phyloP scores from a whole-genome alignment of 495 filamentous ascomycete genomes.

The Penicillium nucicola region DNA sequence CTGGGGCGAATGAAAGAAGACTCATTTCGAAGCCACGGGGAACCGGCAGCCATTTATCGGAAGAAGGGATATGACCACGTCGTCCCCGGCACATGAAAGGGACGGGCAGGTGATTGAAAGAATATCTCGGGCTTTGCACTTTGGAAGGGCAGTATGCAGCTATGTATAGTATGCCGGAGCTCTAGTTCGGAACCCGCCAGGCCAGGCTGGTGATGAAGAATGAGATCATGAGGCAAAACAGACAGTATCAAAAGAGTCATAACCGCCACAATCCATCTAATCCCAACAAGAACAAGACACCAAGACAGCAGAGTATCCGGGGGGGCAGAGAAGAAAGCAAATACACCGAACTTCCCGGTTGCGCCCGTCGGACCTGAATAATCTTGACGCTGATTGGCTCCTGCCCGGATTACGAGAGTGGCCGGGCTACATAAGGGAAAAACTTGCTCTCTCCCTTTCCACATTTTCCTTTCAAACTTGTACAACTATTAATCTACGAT shows the following conservation, averaged over 20 bases:
- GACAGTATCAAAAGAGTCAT: background rate
- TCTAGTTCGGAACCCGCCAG: background rate
- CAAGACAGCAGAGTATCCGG: background rate
- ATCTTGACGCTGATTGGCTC: slow-evolving; percentile 37
- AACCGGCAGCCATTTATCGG: slow-evolving; percentile 3
- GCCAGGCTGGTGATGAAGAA: slow-evolving; percentile 13
- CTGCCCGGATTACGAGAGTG: slow-evolving; percentile 35
- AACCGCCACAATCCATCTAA: background rate
- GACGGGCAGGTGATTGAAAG: background rate
- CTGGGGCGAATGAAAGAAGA: slow-evolving; percentile 17
- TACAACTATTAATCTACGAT: slow-evolving; percentile 33
- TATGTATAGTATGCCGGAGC: background rate
- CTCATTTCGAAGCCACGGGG: slow-evolving; percentile 25
- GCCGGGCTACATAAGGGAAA: slow-evolving; percentile 41
- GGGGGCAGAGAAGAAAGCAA: background rate
- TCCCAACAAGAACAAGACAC: background rate
- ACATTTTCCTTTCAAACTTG: slow-evolving; percentile 20
- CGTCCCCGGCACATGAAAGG: background rate
- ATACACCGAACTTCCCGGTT: slow-evolving; percentile 30
- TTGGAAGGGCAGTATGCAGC: background rate
- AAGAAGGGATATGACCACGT: background rate
- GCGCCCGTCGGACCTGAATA: slow-evolving; percentile 40
- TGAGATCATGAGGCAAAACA: slow-evolving; percentile 17
- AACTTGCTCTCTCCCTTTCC: slow-evolving; percentile 31
- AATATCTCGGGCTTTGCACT: background rate